Base-by-base conservation (phyloP, 2,329 filamentous ascomycete species). In the Uncinocarpus reesii region DNA sequence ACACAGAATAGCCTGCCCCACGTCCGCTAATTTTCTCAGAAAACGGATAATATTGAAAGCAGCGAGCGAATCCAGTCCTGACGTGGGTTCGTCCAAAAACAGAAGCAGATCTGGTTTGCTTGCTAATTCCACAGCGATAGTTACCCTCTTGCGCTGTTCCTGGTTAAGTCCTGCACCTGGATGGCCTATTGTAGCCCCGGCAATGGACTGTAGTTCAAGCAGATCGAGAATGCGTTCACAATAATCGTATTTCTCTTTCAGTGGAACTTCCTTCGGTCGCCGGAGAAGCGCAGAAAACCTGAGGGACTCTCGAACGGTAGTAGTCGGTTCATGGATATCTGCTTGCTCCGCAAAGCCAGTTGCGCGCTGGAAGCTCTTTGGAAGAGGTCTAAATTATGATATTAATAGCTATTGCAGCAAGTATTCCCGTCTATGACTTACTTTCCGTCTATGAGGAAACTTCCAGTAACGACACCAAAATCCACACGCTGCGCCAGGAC, bases 1-100 rank as follows among this genome's bases (percentile, higher is more conserved):
- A 68, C 86, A 93, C 2, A 94, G 75, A 56, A 94, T 87, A 7
- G 87, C 87, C 62, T 94, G 88, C 1, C 87, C 88, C 2, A 84
- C 83, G n/a, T 78, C 75, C 1, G 79, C 76, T 1, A 83, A 67
- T 56, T 80, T 80, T 3, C 77, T 71, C 6, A 83, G 64, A 53
- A 82, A 79, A 0, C 76, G 71, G 2, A 80, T 71, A 52, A 81
- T 81, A 54, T 80, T 78, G 55, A 76, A 81, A 0, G 83, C 82
- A 4, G 81, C 80, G 47, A 84, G 76, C 1, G 80, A 81, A 54
- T 87, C 83, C 0, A 87, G 70, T 15, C 79, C 79, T 0, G 75
- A 79, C 0, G 78, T 81, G 0, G 78, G 78, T 53, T 81, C 78
- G 49, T 81, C 79, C 0, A 81, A 63, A 60, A 81, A 81, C 46